Evolutionary conservation across 495 filamentous ascomycete genomes (phyloP).

Genomic region (Rostrohypoxylon terebratum): DNA sequence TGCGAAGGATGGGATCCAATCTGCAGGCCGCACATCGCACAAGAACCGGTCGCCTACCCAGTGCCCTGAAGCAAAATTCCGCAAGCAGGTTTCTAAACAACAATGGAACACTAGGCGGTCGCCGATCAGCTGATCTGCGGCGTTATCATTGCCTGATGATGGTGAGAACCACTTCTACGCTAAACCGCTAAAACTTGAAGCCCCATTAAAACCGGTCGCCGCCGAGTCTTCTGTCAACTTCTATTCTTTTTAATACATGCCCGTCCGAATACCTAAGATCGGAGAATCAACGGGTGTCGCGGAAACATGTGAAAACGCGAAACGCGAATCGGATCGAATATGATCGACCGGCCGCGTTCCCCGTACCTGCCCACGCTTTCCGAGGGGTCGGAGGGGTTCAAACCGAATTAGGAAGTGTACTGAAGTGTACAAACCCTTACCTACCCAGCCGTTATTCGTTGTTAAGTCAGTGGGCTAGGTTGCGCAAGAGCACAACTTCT

Average conservation of each 20-base stretch:
- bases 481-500: conserved; percentile 39
- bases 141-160: conserved; percentile 40
- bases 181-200: background rate
- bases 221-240: conserved; percentile 15
- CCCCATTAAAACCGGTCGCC: conserved; percentile 18
- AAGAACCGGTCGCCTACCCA: conserved; percentile 21
- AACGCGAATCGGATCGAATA: conserved; percentile 44
- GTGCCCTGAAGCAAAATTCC: conserved; percentile 11
- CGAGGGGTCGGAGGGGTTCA: conserved; percentile 33
- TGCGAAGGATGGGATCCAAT: conserved; percentile 37
- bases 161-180: conserved; percentile 28
- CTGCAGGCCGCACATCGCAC: conserved; percentile 32
- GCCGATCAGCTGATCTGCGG: conserved; percentile 44
- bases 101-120: conserved; percentile 29
- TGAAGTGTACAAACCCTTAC: conserved; percentile 20
- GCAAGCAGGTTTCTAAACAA: conserved; percentile 22
- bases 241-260: background rate
- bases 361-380: conserved; percentile 28
- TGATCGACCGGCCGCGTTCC: conserved; percentile 41
- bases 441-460: conserved; percentile 19
- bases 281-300: conserved; percentile 40
- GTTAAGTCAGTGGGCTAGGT: conserved; percentile 22
- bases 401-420: conserved; percentile 24
- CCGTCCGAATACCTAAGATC: conserved; percentile 7
- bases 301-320: conserved; percentile 43